Evolutionary conservation across 441 rosid species (phyloP).

Genomic region (Syzygium malaccense): DNA sequence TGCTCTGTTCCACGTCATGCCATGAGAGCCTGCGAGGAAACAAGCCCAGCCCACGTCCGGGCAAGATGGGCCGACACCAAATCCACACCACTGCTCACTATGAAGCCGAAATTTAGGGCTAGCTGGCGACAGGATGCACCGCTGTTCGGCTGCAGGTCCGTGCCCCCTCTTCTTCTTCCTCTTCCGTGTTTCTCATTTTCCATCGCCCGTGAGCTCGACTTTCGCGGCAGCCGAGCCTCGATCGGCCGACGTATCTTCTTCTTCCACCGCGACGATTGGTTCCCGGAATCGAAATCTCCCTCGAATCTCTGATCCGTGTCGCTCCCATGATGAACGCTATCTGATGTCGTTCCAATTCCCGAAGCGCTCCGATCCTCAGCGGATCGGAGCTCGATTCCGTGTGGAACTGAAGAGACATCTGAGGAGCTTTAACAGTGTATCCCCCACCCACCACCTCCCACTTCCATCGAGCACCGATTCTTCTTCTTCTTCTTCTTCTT

Average conservation of each 20-base stretch:
- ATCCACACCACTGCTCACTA: background rate
- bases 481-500: background rate
- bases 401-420: slow-evolving; percentile 12
- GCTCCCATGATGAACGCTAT: slow-evolving; percentile 1
- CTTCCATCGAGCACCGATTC: background rate
- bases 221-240: background rate
- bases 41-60: background rate
- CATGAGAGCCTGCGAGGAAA: background rate
- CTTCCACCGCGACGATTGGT: background rate
- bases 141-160: background rate
- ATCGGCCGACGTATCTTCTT: fast-evolving
- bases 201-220: background rate
- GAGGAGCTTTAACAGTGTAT: background rate
- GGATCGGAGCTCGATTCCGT: background rate
- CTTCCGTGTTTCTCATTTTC: background rate
- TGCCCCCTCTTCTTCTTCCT: background rate
- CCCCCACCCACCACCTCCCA: background rate
- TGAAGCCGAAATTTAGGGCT: background rate
- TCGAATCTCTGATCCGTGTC: background rate
- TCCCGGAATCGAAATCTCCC: background rate
- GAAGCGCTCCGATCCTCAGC: background rate
- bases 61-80: background rate
- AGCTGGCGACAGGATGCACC: background rate
- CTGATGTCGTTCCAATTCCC: slow-evolving; percentile 7
- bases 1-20: background rate